Evolutionary conservation across 768 basidiomycete genomes (phyloP), one percentile per base, ranked within the genome.

Genomic region (Phylloporus scabripes): DNA sequence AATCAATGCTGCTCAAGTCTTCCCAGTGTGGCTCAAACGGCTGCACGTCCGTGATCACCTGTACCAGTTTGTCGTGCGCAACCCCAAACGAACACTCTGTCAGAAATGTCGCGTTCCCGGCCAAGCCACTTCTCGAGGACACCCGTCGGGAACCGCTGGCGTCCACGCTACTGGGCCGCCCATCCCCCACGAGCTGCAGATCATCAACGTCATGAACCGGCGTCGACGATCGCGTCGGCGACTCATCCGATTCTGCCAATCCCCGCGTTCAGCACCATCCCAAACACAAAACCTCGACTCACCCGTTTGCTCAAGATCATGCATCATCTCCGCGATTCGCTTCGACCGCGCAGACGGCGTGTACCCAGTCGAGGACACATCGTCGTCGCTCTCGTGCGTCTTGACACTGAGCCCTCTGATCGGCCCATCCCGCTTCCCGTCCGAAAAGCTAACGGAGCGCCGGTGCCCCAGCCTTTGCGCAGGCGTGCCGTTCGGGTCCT

Each of bases 21-120:
- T 97, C 94, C 96, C 96, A 99, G 62, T 90, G 77, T 20, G 94
- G 92, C 61, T 93, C 91, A 67, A 89, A 96, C 17, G 94, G 92
- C 62, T 93, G 86, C 11, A 93, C 82, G 60, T 97, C 93, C 37
- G 94, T 97, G 61, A 99, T 91, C 59, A 90, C 83, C 65, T 89
- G 81, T 2, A 98, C 86, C 5, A 99, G 79, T 39, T 81, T 79
- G 63, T 97, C 95, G 59, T 91, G 90, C n/a, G 92, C 80, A 38
- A 97, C 83, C 14, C 81, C 92, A 63, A 99, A 99, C 36, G 94
- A 97, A 63, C 94, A 97, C 63, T 98, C 94, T 10, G 95, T 98
- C 54, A 98, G 73, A 72, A 86, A 95, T 1, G 85, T 87, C 8
- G 74, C 77, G 55, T 85, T 74, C 59, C 49, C 63, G 45, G 68